Evolutionary conservation across 768 basidiomycete genomes (phyloP).

Genomic region (Dacryopinax primogenitus): DNA sequence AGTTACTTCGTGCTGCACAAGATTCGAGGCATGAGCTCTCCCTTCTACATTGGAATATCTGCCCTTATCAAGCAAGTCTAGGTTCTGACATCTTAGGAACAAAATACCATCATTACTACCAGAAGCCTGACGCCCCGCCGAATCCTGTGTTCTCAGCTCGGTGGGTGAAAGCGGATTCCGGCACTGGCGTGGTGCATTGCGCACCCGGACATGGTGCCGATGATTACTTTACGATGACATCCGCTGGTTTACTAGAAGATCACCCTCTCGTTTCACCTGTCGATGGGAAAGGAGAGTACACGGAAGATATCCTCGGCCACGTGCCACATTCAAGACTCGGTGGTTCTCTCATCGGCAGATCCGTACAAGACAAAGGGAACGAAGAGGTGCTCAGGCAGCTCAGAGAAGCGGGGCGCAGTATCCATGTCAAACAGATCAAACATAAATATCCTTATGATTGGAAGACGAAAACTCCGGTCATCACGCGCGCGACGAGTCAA

Average conservation of each 20-base stretch:
- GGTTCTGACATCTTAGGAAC: constrained; percentile 19
- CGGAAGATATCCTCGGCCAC: constrained; percentile 41
- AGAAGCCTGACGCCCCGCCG: constrained; percentile 18
- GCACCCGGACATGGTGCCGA: constrained; percentile 91
- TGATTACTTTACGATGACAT: constrained; percentile 63
- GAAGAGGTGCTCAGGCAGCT: constrained; percentile 54
- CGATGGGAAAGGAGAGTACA: constrained; percentile 61
- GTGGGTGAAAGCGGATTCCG: constrained; percentile 77
- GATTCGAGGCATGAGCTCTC: constrained; percentile 14
- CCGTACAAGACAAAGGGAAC: constrained; percentile 61
- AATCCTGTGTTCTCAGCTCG: constrained; percentile 49
- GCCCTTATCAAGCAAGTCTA: background rate
- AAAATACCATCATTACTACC: constrained; percentile 22
- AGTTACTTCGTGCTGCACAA: constrained; percentile 14
- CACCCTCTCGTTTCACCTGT: constrained; percentile 64
- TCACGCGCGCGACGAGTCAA: constrained; percentile 78
- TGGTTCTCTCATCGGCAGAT: constrained; percentile 45
- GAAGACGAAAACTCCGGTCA: constrained; percentile 87
- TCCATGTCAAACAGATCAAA: constrained; percentile 56
- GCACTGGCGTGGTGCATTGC: constrained; percentile 89
- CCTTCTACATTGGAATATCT: background rate
- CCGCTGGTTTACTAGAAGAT: constrained; percentile 36
- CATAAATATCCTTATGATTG: constrained; percentile 96
- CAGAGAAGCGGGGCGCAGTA: constrained; percentile 36
- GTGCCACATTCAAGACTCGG: constrained; percentile 38